Evolutionary conservation across 1,139 yeast genomes (phyloP), one percentile per base, ranked within the genome.

Genomic region (Barnettozyma hawaiiensis): DNA sequence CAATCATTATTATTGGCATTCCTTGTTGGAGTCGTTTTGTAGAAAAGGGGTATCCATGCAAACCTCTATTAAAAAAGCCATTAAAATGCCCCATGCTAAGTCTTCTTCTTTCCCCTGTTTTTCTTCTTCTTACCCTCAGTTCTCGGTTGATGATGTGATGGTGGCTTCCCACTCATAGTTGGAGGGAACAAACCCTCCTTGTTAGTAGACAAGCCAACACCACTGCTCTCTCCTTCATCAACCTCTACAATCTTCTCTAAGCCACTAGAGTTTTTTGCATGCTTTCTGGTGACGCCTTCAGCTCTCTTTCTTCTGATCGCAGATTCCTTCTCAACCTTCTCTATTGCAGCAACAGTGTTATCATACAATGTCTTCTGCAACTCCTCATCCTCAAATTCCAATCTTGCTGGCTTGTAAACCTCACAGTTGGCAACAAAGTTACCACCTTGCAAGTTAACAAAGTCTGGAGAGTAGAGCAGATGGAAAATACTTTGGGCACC

Each of bases 401-500:
- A 60, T 49, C 95, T 71, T 0, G 81, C 73, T 12, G 81, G 81
- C 9, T 55, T 54, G 26, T 82, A 70, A 10, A 81, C 63, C 18
- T 70, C 65, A 62, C 96, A 85, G 56, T 90, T 92, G 36, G 84
- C 81, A 40, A 87, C 67, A 54, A 82, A 74, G 44, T 76, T 69
- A 1, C 89, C 95, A 7, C 92, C 94, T 12, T 67, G 67, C 39
- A 70, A 66, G 22, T 70, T 70, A 28, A 70, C 71, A 29, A 87
- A 68, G 19, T 83, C 77, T 0, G 97, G 96, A 3, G 85, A 76
- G 72, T 73, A 76, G 40, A 85, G 60, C 0, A 89, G 86, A 65
- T 74, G 83, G 40, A 86, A 58, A 28, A 84, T 59, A 23, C 87
- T 77, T 64, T 92, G 96, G 35, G 89, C 83, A 5, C 97, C 98